Conservation (phyloP, 2,329 filamentous ascomycete genomes). For the Fusarium odoratissimum region DNA sequence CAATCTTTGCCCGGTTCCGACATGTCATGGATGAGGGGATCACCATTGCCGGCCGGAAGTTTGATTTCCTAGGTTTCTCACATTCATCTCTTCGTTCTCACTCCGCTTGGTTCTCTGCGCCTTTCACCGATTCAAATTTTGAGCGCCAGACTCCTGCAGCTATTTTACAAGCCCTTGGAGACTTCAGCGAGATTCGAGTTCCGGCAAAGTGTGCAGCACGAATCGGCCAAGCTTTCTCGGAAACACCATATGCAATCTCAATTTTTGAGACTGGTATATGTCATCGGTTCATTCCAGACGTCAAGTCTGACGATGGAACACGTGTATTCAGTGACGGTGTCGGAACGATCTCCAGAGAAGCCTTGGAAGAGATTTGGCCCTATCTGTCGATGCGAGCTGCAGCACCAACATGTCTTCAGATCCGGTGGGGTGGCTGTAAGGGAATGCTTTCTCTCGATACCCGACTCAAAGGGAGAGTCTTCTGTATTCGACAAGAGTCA, state of each 20-base stretch:
- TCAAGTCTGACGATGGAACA: slow-evolving; percentile 59
- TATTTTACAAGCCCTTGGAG: slow-evolving; percentile 62
- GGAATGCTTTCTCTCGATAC: slow-evolving; percentile 81
- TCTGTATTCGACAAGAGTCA: slow-evolving; percentile 73
- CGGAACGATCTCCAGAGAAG: slow-evolving; percentile 74
- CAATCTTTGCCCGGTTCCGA: slow-evolving; percentile 70
- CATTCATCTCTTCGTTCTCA: slow-evolving; percentile 81
- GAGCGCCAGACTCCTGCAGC: slow-evolving; percentile 51
- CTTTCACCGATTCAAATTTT: slow-evolving; percentile 54
- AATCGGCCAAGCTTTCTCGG: slow-evolving; percentile 77
- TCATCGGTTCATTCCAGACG: slow-evolving; percentile 58
- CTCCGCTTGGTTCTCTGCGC: slow-evolving; percentile 72
- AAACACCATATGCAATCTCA: slow-evolving; percentile 74
- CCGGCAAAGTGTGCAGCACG: slow-evolving; percentile 69
- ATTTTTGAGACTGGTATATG: slow-evolving; percentile 54
- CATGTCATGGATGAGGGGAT: slow-evolving; percentile 69
- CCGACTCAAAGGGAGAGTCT: slow-evolving; percentile 64
- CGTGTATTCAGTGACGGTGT: slow-evolving; percentile 83
- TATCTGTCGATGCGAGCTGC: slow-evolving; percentile 59
- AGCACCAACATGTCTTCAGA: slow-evolving; percentile 76
- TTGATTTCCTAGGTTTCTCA: slow-evolving; percentile 79
- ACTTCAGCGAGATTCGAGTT: slow-evolving; percentile 62
- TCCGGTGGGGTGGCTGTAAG: slow-evolving; percentile 79
- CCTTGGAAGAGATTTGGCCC: slow-evolving; percentile 71
- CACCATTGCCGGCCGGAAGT: slow-evolving; percentile 70